A percentile compares a stretch with the other conserved stretches of the same genome.
Conservation (phyloP, 1,284 basidiomycete genomes). For the Cryptococcus sp. region DNA sequence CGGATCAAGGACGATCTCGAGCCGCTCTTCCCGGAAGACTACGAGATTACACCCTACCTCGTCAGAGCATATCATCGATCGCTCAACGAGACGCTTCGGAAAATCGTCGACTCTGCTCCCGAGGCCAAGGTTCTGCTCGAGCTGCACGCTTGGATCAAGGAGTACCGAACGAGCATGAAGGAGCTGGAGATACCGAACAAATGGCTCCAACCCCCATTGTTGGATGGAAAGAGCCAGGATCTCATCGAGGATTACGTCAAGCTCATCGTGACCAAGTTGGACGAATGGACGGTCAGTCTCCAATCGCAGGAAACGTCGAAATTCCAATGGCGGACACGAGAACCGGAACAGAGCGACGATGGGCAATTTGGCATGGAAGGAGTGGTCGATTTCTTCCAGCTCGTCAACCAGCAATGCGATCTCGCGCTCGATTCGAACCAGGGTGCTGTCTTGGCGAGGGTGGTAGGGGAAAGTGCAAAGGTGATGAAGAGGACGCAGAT, state of each 20-base stretch:
- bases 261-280: constrained; percentile 89
- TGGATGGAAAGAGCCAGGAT: constrained; percentile 87
- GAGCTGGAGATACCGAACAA: constrained; percentile 77
- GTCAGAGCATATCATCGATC: constrained; percentile 88
- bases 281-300: constrained; percentile 93
- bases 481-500: constrained; percentile 88
- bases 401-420: constrained; percentile 97
- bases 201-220: constrained; percentile 76
- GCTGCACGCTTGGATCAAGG: constrained; percentile 88
- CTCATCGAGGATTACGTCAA: constrained; percentile 95
- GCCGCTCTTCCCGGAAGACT: constrained; percentile 86
- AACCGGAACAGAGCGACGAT: constrained; percentile 83
- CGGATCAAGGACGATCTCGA: constrained; percentile 81
- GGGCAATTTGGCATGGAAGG: constrained; percentile 88
- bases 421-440: constrained; percentile 93
- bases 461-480: constrained; percentile 79
- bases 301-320: constrained; percentile 86
- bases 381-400: constrained; percentile 92
- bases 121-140: constrained; percentile 81
- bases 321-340: constrained; percentile 74
- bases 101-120: constrained; percentile 66
- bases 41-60: constrained; percentile 77
- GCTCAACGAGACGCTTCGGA: constrained; percentile 70
- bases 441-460: constrained; percentile 83
- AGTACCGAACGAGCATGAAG: constrained; percentile 92